phyloP scores from a whole-genome alignment of 208 protist genomes.

The Wallacemonas sp. region DNA sequence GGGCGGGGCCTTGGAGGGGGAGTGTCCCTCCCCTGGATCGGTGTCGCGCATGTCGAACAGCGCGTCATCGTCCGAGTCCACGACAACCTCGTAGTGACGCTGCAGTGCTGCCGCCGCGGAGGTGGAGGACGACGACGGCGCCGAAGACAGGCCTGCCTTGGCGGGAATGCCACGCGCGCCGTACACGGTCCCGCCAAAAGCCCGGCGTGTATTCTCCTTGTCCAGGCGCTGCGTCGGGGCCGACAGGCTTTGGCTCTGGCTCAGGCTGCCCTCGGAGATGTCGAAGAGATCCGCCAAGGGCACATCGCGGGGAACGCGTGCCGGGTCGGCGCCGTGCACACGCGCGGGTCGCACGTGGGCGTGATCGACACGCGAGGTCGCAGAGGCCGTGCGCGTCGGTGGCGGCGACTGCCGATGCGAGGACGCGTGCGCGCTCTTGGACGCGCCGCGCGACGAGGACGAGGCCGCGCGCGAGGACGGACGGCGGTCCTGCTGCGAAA shows the following conservation, averaged over 20 bases:
- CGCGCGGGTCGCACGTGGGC: not conserved
- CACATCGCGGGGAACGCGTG: not conserved
- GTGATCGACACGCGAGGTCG: not conserved
- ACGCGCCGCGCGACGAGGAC: slow-evolving; percentile 4
- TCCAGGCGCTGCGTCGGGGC: no score
- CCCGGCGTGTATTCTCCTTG: not conserved
- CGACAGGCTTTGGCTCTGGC: not conserved
- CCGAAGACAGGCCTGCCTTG: not conserved
- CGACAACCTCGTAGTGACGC: slow-evolving; percentile 14
- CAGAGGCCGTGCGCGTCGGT: not conserved
- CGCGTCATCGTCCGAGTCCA: slow-evolving; percentile 25
- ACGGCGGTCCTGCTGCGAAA: not conserved
- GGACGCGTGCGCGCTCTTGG: not conserved
- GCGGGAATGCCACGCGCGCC: not conserved
- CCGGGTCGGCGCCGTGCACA: not conserved
- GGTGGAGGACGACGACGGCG: not conserved
- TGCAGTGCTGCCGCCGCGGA: not conserved
- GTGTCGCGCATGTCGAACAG: slow-evolving; percentile 31
- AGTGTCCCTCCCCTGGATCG: not conserved
- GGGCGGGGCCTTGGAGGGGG: slow-evolving; percentile 19
- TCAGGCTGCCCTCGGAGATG: not conserved
- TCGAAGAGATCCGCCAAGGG: slow-evolving; percentile 14
- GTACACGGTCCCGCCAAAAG: not conserved
- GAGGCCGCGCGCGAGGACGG: not conserved
- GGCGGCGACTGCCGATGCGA: not conserved